Conservation (phyloP, 768 basidiomycete genomes). For the Rhizopogon rudus region DNA sequence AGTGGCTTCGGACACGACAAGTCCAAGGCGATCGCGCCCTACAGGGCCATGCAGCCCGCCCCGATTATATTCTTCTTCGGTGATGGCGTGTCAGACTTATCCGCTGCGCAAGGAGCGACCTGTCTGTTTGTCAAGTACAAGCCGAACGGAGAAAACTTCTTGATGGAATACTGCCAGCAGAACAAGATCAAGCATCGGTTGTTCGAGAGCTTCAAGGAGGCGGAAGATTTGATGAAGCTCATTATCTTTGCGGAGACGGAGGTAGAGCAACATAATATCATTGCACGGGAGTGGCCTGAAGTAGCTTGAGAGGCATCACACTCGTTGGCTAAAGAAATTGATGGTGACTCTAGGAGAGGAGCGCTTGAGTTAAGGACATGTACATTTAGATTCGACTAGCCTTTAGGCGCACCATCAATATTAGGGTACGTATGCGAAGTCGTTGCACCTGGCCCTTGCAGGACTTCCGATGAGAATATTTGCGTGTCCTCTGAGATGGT, state of each 20-base stretch:
- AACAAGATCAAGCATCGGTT: constrained; percentile 77
- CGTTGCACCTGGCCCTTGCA: neutral
- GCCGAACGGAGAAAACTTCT: constrained; percentile 74
- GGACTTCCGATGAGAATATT: too few relatives aligned
- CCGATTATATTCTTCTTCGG: constrained; percentile 96
- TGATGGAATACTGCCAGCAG: constrained; percentile 75
- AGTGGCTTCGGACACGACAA: constrained; percentile 96
- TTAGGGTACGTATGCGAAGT: too few relatives aligned
- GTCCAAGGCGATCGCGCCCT: constrained; percentile 89
- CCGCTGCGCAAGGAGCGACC: constrained; percentile 90
- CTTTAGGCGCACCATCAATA: neutral
- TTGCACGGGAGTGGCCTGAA: constrained; percentile 1
- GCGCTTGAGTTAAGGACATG: neutral
- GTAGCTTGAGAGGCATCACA: neutral
- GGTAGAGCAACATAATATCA: constrained; percentile 18
- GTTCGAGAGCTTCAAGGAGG: constrained; percentile 67
- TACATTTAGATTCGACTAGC: neutral
- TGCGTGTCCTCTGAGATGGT: too few relatives aligned
- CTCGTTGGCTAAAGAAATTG: neutral
- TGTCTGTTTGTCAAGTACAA: constrained; percentile 92
- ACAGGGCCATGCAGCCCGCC: constrained; percentile 60
- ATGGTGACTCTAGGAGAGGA: neutral
- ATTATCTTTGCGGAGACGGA: constrained; percentile 72
- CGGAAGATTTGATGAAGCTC: constrained; percentile 52
- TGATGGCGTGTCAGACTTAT: constrained; percentile 95